These are phyloP conservation scores for Symmetrospora coprosmae DNA, from an alignment of 768 basidiomycete species.

Conservation along the genomic window DNA sequence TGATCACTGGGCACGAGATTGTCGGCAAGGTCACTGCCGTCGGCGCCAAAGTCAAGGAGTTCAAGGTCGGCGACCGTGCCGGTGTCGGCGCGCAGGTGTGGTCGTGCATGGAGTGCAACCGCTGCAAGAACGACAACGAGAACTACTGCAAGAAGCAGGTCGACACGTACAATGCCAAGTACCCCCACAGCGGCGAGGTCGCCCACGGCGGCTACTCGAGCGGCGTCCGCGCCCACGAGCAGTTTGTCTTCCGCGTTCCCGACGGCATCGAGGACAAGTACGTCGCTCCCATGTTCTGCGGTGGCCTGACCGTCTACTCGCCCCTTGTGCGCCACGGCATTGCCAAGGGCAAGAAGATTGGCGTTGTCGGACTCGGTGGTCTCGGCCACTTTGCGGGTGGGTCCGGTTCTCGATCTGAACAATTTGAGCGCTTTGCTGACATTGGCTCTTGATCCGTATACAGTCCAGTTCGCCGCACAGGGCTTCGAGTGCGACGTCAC, in stretches of 20 bases:
- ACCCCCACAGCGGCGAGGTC: slow-evolving; percentile 26
- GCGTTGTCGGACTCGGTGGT: slow-evolving; percentile 54
- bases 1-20: slow-evolving; percentile 16
- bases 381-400: slow-evolving; percentile 36
- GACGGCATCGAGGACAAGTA: slow-evolving; percentile 34
- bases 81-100: slow-evolving; percentile 40
- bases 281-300: slow-evolving; percentile 37
- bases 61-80: slow-evolving; percentile 39
- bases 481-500: slow-evolving; percentile 36
- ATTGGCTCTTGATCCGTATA: background rate
- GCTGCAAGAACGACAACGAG: slow-evolving; percentile 28
- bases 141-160: slow-evolving; percentile 28
- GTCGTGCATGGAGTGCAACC: slow-evolving; percentile 30
- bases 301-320: slow-evolving; percentile 38
- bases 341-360: slow-evolving; percentile 53
- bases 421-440: slow-evolving; percentile 19
- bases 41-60: slow-evolving; percentile 36
- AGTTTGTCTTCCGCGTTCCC: slow-evolving; percentile 39
- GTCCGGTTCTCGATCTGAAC: too few species aligned
- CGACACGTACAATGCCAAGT: slow-evolving; percentile 21
- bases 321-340: slow-evolving; percentile 40
- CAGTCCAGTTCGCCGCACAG: slow-evolving; percentile 22
- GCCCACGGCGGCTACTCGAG: slow-evolving; percentile 39
- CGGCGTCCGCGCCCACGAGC: slow-evolving; percentile 33
- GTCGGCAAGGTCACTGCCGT: slow-evolving; percentile 31